A percentile compares a stretch with the other conserved stretches of the same genome.
Conservation (phyloP, 257 asterid genomes). For the Leonotis leonurus region DNA sequence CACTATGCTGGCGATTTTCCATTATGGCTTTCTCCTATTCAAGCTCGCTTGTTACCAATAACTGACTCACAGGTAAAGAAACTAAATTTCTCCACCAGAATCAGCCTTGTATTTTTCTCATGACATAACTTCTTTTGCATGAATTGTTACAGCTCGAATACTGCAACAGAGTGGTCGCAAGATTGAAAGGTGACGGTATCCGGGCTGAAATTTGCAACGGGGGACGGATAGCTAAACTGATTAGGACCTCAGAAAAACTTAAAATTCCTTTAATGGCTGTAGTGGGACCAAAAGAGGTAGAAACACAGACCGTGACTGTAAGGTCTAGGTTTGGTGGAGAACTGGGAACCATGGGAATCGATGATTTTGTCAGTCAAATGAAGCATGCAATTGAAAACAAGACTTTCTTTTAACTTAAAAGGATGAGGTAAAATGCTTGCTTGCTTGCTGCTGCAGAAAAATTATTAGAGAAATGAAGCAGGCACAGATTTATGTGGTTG, state of each 20-base stretch:
- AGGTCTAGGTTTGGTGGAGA: slow-evolving; percentile 84
- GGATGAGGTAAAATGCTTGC: too few relatives aligned
- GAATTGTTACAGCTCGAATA: slow-evolving; percentile 54
- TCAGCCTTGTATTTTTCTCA: not conserved
- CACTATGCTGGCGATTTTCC: slow-evolving; percentile 96
- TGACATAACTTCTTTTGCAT: not conserved
- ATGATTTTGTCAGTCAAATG: slow-evolving; percentile 49
- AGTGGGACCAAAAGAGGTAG: slow-evolving; percentile 79
- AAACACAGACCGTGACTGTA: slow-evolving; percentile 57
- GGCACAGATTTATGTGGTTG: too few relatives aligned
- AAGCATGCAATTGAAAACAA: slow-evolving; percentile 54
- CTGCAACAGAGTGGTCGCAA: slow-evolving; percentile 55
- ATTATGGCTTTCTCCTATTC: slow-evolving; percentile 90
- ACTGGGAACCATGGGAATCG: slow-evolving; percentile 67
- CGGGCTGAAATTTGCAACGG: slow-evolving; percentile 76
- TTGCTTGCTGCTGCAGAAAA: not conserved
- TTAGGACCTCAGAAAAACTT: slow-evolving; percentile 77
- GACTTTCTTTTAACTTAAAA: slow-evolving; percentile 31
- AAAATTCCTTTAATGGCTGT: slow-evolving; percentile 93
- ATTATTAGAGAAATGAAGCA: not conserved
- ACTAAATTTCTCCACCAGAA: not conserved
- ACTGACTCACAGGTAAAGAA: slow-evolving; percentile 72
- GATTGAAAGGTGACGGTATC: slow-evolving; percentile 55
- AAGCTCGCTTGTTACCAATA: slow-evolving; percentile 78
- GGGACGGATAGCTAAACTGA: slow-evolving; percentile 78